Evolutionary conservation across 139 green algal species (phyloP).

Genomic region (Volvox africanus): DNA sequence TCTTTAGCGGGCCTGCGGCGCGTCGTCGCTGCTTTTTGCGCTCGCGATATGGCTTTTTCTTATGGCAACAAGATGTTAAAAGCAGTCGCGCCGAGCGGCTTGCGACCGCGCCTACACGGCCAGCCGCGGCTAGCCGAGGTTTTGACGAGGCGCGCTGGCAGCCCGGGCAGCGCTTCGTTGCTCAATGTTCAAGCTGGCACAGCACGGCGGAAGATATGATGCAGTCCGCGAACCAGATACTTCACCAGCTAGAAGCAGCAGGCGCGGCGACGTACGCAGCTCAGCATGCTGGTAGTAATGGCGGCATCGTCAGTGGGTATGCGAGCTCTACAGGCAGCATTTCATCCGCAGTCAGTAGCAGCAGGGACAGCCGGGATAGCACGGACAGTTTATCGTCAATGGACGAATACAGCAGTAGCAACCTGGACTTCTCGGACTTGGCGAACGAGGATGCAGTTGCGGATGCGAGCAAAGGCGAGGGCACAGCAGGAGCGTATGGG

Average conservation of each 20-base stretch:
- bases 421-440: slow-evolving; percentile 44
- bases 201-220: slow-evolving; percentile 38
- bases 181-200: slow-evolving; percentile 6
- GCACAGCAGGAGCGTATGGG: neutral
- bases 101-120: neutral
- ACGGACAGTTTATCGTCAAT: slow-evolving; percentile 1
- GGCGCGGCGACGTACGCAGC: slow-evolving; percentile 29
- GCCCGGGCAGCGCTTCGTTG: slow-evolving; percentile 9
- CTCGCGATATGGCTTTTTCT: slow-evolving; percentile 1
- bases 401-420: slow-evolving; percentile 41
- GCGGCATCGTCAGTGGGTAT: slow-evolving; percentile 24
- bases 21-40: slow-evolving; percentile 10
- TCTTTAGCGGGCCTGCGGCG: slow-evolving; percentile 5
- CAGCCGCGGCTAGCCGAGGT: neutral
- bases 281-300: neutral
- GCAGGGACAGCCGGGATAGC: too few relatives aligned
- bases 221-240: slow-evolving; percentile 44
- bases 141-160: slow-evolving; percentile 3
- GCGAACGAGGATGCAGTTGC: neutral
- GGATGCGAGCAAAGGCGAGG: slow-evolving; percentile 23
- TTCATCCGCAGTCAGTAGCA: neutral
- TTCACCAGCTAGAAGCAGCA: slow-evolving; percentile 31
- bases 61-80: neutral
- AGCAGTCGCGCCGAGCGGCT: slow-evolving; percentile 1
- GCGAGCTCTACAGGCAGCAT: slow-evolving; percentile 15